A percentile compares a stretch with the other conserved stretches of the same genome.
Evolutionary conservation across 2,329 filamentous ascomycete species (phyloP).

Genomic region (Zymoseptoria pseudotritici): DNA sequence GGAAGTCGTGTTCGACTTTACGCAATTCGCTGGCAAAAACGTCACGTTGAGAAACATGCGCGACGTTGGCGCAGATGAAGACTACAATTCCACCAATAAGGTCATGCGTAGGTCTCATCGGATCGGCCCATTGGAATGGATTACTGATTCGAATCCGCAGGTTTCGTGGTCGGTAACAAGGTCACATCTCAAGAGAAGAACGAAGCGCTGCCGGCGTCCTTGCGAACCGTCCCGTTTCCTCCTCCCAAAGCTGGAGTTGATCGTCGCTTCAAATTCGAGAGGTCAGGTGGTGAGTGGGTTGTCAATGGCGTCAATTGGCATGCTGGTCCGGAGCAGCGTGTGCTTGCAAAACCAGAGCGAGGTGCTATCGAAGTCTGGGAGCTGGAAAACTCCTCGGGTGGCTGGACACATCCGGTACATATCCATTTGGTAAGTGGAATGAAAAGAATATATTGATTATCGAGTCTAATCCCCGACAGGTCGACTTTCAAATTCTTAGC

Average conservation of each 20-base stretch:
- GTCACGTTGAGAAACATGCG: neutral
- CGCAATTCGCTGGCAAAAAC: neutral
- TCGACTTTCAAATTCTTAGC: constrained; percentile 47
- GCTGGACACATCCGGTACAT: neutral
- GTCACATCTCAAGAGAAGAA: neutral
- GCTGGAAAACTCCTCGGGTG: neutral
- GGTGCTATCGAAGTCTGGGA: neutral
- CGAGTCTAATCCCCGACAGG: constrained; percentile 42
- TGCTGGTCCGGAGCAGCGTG: neutral
- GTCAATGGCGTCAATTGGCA: neutral
- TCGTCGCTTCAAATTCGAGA: neutral
- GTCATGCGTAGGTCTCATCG: neutral
- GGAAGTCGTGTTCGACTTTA: neutral
- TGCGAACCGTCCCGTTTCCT: neutral
- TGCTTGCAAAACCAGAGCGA: neutral
- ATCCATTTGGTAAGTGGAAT: neutral
- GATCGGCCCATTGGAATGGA: too few relatives aligned
- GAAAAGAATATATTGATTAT: too few relatives aligned
- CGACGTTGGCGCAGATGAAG: neutral
- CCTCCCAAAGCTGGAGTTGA: neutral
- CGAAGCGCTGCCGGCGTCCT: neutral
- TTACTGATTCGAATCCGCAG: neutral
- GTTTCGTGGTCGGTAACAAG: neutral
- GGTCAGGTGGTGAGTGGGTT: neutral
- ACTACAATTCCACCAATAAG: neutral